These are phyloP conservation scores for Tetraselmis chui DNA, from an alignment of 139 green algal genomes.

Conservation along the genomic window DNA sequence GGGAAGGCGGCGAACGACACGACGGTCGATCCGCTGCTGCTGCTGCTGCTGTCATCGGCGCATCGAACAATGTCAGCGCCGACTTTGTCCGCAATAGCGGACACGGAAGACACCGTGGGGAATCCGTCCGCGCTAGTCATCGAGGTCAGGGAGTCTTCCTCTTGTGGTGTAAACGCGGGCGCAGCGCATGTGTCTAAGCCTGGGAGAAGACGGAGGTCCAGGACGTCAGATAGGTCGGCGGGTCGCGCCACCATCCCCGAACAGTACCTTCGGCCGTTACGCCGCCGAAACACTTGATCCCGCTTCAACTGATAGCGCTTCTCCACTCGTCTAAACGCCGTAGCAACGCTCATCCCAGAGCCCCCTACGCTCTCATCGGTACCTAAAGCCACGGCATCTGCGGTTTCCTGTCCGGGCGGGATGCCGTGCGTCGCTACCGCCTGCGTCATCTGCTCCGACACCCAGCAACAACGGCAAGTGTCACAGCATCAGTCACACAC, in stretches of 20 bases:
- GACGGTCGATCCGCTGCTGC: background rate
- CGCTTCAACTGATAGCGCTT: background rate
- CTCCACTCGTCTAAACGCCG: background rate
- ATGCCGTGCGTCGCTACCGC: too few species aligned
- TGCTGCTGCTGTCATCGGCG: background rate
- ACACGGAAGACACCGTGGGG: background rate
- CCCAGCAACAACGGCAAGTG: too few species aligned
- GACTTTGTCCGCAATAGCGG: background rate
- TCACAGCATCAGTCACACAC: too few species aligned
- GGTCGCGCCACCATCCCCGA: background rate
- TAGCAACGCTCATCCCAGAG: too few species aligned
- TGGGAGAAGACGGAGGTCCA: background rate
- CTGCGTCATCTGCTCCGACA: too few species aligned
- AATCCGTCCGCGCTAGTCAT: background rate
- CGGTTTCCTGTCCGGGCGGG: too few species aligned
- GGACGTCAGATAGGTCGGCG: background rate
- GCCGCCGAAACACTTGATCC: background rate
- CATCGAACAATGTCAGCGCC: background rate
- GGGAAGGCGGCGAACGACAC: background rate
- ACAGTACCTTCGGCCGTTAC: background rate
- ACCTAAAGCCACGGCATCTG: too few species aligned
- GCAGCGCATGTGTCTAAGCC: too few species aligned
- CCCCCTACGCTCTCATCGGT: too few species aligned
- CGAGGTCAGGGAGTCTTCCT: background rate
- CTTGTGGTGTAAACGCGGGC: too few species aligned